Percentiles rank a stretch among this genome's conserved stretches.
phyloP scores from a whole-genome alignment of 2,329 filamentous ascomycete species.

The Cordyceps javanica region DNA sequence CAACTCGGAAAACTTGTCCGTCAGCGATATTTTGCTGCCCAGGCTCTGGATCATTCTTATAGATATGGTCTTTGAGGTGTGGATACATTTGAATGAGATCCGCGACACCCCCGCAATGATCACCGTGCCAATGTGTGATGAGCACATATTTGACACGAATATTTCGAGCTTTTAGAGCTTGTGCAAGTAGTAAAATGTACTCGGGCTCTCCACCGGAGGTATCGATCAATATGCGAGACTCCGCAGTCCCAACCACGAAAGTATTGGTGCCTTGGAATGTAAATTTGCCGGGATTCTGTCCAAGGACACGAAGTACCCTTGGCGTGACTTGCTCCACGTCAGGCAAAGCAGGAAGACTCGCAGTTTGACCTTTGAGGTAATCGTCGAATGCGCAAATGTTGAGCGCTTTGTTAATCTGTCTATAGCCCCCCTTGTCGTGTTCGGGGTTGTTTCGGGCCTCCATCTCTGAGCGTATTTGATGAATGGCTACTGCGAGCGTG shows the following conservation, averaged over 20 bases:
- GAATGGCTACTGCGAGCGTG: not conserved
- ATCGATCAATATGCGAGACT: constrained; percentile 60
- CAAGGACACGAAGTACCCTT: constrained; percentile 36
- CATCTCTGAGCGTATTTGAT: not conserved
- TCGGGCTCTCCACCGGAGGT: constrained; percentile 60
- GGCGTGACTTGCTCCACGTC: constrained; percentile 36
- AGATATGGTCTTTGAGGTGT: constrained; percentile 30
- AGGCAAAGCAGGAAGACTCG: constrained; percentile 27
- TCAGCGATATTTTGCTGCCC: constrained; percentile 36
- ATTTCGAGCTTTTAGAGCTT: constrained; percentile 13
- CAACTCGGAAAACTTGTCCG: constrained; percentile 42
- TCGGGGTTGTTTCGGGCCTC: not conserved
- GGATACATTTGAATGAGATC: constrained; percentile 41
- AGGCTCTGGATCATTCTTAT: constrained; percentile 48
- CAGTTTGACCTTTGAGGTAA: constrained; percentile 35
- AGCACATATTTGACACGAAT: constrained; percentile 40
- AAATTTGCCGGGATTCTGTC: constrained; percentile 39
- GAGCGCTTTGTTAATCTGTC: constrained; percentile 41
- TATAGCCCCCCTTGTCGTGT: constrained; percentile 29
- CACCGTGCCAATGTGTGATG: constrained; percentile 71
- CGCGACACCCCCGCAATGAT: constrained; percentile 61
- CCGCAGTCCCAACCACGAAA: constrained; percentile 64
- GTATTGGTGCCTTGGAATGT: constrained; percentile 64
- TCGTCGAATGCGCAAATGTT: constrained; percentile 43
- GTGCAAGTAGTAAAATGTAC: constrained; percentile 42